Percentiles rank a stretch among this genome's conserved stretches.
Evolutionary conservation across 2,329 filamentous ascomycete genomes (phyloP).

Genomic region (Cladosporium sp.): DNA sequence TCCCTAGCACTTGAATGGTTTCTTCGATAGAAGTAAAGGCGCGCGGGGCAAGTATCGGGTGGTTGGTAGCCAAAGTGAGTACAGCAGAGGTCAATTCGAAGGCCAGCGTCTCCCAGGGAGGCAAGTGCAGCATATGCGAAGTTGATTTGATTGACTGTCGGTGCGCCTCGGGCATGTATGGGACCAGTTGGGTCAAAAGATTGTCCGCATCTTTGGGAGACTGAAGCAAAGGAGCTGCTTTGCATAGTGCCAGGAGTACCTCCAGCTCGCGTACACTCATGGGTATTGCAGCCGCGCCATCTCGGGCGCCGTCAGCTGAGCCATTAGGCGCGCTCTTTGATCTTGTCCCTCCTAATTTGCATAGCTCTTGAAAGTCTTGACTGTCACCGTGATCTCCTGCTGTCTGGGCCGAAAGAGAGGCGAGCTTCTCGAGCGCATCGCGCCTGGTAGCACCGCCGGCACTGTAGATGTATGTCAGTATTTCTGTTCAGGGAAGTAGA

Average conservation of each 20-base stretch:
- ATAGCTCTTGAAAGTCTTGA: slow-evolving; percentile 38
- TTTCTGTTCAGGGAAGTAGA: background rate
- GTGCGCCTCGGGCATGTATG: slow-evolving; percentile 82
- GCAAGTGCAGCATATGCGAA: slow-evolving; percentile 74
- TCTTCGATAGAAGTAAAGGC: slow-evolving; percentile 63
- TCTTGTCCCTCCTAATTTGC: slow-evolving; percentile 28
- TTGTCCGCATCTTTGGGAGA: slow-evolving; percentile 68
- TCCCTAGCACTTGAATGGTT: slow-evolving; percentile 68
- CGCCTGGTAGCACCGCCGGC: slow-evolving; percentile 35
- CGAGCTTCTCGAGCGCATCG: slow-evolving; percentile 48
- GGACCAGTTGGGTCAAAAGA: slow-evolving; percentile 71
- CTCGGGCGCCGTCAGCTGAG: background rate
- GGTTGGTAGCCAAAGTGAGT: slow-evolving; percentile 71
- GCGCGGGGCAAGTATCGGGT: slow-evolving; percentile 61
- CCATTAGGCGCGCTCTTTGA: slow-evolving; percentile 19
- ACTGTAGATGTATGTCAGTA: slow-evolving; percentile 13
- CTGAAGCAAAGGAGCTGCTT: slow-evolving; percentile 72
- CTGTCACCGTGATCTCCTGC: slow-evolving; percentile 21
- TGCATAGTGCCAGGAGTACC: slow-evolving; percentile 84
- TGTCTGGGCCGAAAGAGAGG: slow-evolving; percentile 41
- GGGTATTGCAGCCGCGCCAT: slow-evolving; percentile 23
- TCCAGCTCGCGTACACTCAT: slow-evolving; percentile 79
- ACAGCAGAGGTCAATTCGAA: slow-evolving; percentile 75
- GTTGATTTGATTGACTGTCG: slow-evolving; percentile 72
- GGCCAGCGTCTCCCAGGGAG: slow-evolving; percentile 80